Evolutionary conservation across 257 asterid genomes (phyloP).

Genomic region (Voacanga thouarsii): DNA sequence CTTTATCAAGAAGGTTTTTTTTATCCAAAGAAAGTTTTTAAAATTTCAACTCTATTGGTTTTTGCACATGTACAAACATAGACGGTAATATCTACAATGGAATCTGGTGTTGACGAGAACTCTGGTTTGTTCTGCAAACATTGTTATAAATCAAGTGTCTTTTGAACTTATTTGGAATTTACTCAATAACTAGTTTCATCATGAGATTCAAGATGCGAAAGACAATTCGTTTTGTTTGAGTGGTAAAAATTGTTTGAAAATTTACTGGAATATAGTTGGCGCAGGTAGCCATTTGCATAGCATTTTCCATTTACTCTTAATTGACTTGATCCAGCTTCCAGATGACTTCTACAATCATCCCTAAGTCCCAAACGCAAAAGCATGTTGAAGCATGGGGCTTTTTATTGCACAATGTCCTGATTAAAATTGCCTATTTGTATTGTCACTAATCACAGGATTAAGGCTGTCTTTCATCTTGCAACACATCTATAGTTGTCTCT

Average conservation of each 20-base stretch:
- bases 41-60: neutral
- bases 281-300: neutral
- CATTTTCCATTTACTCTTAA: too few relatives aligned
- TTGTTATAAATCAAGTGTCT: neutral
- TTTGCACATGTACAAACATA: neutral
- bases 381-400: neutral
- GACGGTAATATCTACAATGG: neutral
- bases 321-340: neutral
- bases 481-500: neutral
- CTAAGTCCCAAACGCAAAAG: neutral
- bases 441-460: neutral
- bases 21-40: too few relatives aligned
- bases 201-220: too few relatives aligned
- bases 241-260: neutral
- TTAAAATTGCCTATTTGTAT: neutral
- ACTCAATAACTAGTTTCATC: neutral
- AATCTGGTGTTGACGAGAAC: neutral
- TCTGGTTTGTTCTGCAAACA: neutral
- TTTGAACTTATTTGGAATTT: neutral
- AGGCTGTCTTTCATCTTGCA: too few relatives aligned
- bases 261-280: neutral
- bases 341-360: neutral
- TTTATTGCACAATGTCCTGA: neutral
- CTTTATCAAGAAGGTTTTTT: too few relatives aligned
- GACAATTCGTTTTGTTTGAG: neutral